Conservation (phyloP, 2,329 filamentous ascomycete species). For the Fusarium floridanum region DNA sequence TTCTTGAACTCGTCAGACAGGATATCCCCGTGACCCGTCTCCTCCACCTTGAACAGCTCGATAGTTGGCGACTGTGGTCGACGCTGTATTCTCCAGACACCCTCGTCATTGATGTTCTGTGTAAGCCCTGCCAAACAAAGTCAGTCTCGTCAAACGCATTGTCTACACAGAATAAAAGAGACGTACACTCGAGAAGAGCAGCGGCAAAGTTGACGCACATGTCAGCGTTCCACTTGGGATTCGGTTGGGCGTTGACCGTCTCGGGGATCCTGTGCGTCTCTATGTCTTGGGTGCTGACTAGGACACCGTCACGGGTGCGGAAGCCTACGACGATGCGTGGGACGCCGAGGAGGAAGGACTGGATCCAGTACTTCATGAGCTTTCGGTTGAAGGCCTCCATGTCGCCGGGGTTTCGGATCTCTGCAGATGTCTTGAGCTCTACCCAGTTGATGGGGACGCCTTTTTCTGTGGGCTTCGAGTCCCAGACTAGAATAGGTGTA, state of each 20-base stretch:
- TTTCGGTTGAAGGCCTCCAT: slow-evolving; percentile 86
- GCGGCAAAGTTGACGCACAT: slow-evolving; percentile 92
- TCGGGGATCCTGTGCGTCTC: slow-evolving; percentile 84
- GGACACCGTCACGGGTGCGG: slow-evolving; percentile 77
- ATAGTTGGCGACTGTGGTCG: slow-evolving; percentile 73
- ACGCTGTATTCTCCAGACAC: slow-evolving; percentile 85
- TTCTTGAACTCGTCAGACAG: slow-evolving; percentile 82
- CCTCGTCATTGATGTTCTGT: slow-evolving; percentile 74
- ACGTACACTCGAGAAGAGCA: slow-evolving; percentile 80
- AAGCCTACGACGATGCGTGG: slow-evolving; percentile 94
- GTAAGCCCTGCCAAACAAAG: slow-evolving; percentile 67
- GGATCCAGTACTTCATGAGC: slow-evolving; percentile 95
- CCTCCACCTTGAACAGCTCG: slow-evolving; percentile 80
- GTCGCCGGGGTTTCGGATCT: slow-evolving; percentile 76
- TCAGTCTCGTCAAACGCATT: background rate
- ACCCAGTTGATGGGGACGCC: slow-evolving; percentile 88
- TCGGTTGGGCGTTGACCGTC: slow-evolving; percentile 75
- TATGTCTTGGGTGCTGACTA: slow-evolving; percentile 81
- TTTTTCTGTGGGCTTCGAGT: slow-evolving; percentile 77
- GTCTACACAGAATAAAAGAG: background rate
- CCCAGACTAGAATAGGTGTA: slow-evolving; percentile 68
- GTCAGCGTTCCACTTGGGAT: slow-evolving; percentile 88
- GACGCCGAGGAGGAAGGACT: slow-evolving; percentile 93
- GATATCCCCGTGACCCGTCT: slow-evolving; percentile 79
- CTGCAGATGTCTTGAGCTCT: slow-evolving; percentile 91